Percentiles rank a stretch among this genome's conserved stretches.
Conservation (phyloP, 2,329 filamentous ascomycete genomes). For the Exophiala bonariae region DNA sequence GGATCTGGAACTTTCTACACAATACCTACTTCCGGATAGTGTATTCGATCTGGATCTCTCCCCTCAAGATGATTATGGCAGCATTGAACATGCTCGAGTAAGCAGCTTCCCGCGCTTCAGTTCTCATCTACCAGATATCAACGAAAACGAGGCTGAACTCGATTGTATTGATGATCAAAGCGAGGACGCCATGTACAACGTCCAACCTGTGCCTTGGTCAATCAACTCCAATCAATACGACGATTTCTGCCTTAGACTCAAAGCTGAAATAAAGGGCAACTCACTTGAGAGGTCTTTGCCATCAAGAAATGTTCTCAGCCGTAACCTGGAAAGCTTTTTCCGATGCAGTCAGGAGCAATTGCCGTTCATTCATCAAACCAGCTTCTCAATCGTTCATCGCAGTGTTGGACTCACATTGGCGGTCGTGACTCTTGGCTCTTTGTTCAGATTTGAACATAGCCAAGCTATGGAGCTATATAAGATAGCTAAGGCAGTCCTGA, state of each 20-base stretch:
- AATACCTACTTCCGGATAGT: slow-evolving; percentile 57
- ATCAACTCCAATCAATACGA: slow-evolving; percentile 9
- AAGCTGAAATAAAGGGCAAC: slow-evolving; percentile 1
- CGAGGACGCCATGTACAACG: background rate
- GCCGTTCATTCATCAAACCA: slow-evolving; percentile 67
- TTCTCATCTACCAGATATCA: slow-evolving; percentile 4
- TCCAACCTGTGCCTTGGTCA: slow-evolving; percentile 6
- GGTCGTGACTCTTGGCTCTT: slow-evolving; percentile 60
- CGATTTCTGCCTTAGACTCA: slow-evolving; percentile 4
- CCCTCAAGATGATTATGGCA: slow-evolving; percentile 46
- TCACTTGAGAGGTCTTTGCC: slow-evolving; percentile 61
- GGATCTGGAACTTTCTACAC: slow-evolving; percentile 36
- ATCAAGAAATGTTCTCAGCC: slow-evolving; percentile 66
- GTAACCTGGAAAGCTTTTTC: slow-evolving; percentile 70
- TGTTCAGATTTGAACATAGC: slow-evolving; percentile 50
- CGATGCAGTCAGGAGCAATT: slow-evolving; percentile 64
- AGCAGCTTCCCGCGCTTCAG: slow-evolving; percentile 10
- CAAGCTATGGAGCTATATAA: slow-evolving; percentile 45
- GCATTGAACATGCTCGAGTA: background rate
- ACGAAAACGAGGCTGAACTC: background rate
- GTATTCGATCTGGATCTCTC: slow-evolving; percentile 58
- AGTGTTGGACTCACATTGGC: slow-evolving; percentile 68
- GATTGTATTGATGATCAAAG: slow-evolving; percentile 7
- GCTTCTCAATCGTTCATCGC: slow-evolving; percentile 63
- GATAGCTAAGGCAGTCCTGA: slow-evolving; percentile 61